Evolutionary conservation across 345 rosid species (phyloP).

Genomic region (Kandelia obovata): DNA sequence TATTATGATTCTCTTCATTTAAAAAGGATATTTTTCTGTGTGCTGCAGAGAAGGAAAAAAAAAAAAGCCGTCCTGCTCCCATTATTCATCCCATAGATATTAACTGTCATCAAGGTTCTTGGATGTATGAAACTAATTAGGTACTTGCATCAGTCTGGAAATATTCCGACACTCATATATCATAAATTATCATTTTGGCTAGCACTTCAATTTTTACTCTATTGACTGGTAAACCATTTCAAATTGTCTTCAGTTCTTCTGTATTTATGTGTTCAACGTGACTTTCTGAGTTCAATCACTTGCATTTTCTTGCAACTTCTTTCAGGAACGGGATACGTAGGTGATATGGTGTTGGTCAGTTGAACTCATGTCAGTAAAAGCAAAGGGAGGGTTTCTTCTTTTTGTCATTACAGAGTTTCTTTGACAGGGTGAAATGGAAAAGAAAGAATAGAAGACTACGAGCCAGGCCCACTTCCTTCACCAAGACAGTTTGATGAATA

Average conservation of each 20-base stretch:
- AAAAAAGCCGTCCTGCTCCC: background rate
- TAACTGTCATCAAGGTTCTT: background rate
- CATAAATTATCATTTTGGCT: background rate
- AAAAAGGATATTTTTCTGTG: background rate
- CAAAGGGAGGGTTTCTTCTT: too few species aligned
- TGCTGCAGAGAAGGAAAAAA: too few species aligned
- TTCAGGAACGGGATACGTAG: constrained; percentile 16
- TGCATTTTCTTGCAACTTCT: background rate
- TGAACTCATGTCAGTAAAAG: constrained; percentile 21
- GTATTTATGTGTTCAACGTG: background rate
- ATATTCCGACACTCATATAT: background rate
- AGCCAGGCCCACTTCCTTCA: constrained; percentile 60
- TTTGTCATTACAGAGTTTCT: constrained; percentile 8
- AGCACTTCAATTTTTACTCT: background rate
- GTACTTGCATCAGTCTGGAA: background rate
- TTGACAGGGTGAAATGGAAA: constrained; percentile 57
- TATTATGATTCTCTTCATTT: background rate
- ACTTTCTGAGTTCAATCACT: constrained; percentile 1
- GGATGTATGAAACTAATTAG: background rate
- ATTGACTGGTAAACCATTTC: background rate
- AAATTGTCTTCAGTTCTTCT: background rate
- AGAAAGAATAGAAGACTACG: constrained; percentile 54
- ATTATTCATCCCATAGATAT: background rate
- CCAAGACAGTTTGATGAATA: constrained; percentile 63
- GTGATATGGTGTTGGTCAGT: constrained; percentile 10